Evolutionary conservation across 495 filamentous ascomycete species (phyloP).

Genomic region (Podospora anserina): DNA sequence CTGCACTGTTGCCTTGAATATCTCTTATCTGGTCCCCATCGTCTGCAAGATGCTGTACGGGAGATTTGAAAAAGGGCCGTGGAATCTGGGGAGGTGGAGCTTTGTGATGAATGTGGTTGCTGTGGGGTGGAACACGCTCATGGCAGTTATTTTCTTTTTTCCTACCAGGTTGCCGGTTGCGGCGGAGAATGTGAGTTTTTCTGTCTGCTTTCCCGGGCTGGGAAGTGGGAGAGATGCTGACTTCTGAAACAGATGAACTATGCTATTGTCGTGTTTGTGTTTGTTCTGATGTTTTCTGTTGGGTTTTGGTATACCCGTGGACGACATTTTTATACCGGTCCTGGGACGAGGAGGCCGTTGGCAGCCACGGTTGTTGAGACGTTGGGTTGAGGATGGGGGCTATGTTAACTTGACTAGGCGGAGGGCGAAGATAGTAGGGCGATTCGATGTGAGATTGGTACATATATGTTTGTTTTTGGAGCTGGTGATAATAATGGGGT

Average conservation of each 20-base stretch:
- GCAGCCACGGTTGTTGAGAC: not conserved
- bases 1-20: constrained; percentile 61
- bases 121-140: constrained; percentile 58
- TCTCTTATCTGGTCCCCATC: constrained; percentile 61
- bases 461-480: too few species aligned
- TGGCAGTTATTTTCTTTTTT: constrained; percentile 59
- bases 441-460: too few species aligned
- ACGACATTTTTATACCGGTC: constrained; percentile 51
- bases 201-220: constrained; percentile 3
- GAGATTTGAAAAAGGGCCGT: constrained; percentile 58
- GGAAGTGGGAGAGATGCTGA: constrained; percentile 7
- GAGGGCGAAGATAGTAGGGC: too few species aligned
- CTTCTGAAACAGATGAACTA: constrained; percentile 39
- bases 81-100: constrained; percentile 53
- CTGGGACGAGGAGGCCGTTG: constrained; percentile 26
- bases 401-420: too few species aligned
- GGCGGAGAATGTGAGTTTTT: constrained; percentile 36
- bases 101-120: constrained; percentile 51
- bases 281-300: constrained; percentile 40
- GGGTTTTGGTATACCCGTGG: constrained; percentile 53
- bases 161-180: constrained; percentile 55
- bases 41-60: constrained; percentile 58
- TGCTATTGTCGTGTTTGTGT: constrained; percentile 47
- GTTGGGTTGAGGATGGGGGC: not conserved
- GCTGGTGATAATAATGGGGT: too few species aligned